These are phyloP conservation scores for Leccinum solheimii DNA, from an alignment of 1,284 basidiomycete genomes.

Conservation along the genomic window DNA sequence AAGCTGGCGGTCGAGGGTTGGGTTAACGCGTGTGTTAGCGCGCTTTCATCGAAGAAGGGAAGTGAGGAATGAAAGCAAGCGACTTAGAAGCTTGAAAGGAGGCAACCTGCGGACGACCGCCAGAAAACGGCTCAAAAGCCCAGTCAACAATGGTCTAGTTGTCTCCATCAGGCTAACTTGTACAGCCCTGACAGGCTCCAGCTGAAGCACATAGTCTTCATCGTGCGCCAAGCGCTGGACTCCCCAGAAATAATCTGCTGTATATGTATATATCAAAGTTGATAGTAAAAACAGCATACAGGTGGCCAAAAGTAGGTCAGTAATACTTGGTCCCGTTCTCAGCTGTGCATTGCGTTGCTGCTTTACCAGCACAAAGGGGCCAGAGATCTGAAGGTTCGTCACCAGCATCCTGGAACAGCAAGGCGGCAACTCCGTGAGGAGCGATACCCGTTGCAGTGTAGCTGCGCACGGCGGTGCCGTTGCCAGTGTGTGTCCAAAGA, in stretches of 20 bases:
- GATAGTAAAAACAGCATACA: background rate
- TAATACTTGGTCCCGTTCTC: conserved; percentile 32
- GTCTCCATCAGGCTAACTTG: background rate
- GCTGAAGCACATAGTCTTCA: background rate
- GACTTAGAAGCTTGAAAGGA: conserved; percentile 3
- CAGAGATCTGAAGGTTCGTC: conserved; percentile 56
- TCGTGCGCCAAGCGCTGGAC: background rate
- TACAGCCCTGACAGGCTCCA: background rate
- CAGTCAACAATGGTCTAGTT: background rate
- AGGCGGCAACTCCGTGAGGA: conserved; percentile 64
- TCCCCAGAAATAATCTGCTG: background rate
- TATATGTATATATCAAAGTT: background rate
- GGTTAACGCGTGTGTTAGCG: background rate
- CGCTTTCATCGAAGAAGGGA: conserved; percentile 5
- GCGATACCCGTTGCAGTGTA: conserved; percentile 57
- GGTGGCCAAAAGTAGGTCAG: background rate
- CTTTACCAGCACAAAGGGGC: conserved; percentile 43
- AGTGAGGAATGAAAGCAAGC: conserved; percentile 10
- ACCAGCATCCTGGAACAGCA: conserved; percentile 64
- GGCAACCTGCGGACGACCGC: background rate
- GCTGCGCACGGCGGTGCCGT: conserved; percentile 63
- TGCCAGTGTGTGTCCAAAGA: conserved; percentile 66
- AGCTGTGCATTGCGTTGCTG: conserved; percentile 28
- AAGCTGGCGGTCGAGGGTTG: background rate
- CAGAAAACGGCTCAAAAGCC: conserved; percentile 12